Evolutionary conservation across 1,284 basidiomycete genomes (phyloP).

Genomic region (Marasmius fiardii): DNA sequence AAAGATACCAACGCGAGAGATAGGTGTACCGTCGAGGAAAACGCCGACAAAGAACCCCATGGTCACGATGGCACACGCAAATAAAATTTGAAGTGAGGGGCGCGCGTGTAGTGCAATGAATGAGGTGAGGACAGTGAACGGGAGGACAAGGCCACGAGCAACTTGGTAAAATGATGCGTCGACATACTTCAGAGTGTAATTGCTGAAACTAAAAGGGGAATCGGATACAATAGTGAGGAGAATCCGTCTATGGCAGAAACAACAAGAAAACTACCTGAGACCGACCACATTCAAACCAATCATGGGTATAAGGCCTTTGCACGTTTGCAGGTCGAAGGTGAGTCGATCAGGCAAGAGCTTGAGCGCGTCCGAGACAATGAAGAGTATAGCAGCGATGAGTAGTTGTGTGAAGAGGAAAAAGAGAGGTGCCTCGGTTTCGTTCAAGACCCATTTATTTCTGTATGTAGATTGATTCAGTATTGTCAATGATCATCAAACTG

Average conservation of each 20-base stretch:
- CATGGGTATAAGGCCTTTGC: constrained; percentile 73
- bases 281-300: constrained; percentile 75
- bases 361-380: constrained; percentile 58
- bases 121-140: constrained; percentile 82
- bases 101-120: constrained; percentile 66
- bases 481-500: not conserved
- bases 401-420: constrained; percentile 87
- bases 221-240: not conserved
- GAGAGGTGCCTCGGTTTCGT: constrained; percentile 64
- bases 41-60: constrained; percentile 84
- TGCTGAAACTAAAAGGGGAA: constrained; percentile 64
- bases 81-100: constrained; percentile 69
- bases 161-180: constrained; percentile 92
- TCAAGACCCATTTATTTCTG: constrained; percentile 82
- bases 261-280: constrained; percentile 51
- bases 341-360: constrained; percentile 63
- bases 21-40: constrained; percentile 65
- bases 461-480: not conserved
- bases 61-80: constrained; percentile 74
- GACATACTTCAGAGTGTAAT: constrained; percentile 88
- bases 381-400: constrained; percentile 73
- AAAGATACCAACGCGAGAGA: constrained; percentile 60
- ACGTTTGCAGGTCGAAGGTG: constrained; percentile 54
- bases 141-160: constrained; percentile 82
- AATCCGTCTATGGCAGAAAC: not conserved